These are phyloP conservation scores for Erysimum cheiri DNA, from an alignment of 441 rosid genomes.

Conservation along the genomic window DNA sequence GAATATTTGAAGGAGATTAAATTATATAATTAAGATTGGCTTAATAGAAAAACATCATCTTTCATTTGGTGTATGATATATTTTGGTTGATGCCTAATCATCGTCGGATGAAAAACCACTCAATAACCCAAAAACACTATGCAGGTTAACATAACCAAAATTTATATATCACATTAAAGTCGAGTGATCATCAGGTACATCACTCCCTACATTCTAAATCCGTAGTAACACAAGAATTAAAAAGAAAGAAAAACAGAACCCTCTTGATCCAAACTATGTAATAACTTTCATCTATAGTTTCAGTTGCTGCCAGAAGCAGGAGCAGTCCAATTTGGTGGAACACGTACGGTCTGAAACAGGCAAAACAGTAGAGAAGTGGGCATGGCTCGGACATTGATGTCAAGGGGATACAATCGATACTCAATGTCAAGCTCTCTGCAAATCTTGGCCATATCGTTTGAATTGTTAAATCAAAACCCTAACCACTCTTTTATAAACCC, in stretches of 20 bases:
- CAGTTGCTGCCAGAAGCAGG: slow-evolving; percentile 39
- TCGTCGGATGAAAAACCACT: neutral
- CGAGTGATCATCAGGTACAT: slow-evolving; percentile 18
- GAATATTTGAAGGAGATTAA: neutral
- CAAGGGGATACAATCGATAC: slow-evolving; percentile 57
- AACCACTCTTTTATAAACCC: too few relatives aligned
- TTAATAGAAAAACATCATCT: neutral
- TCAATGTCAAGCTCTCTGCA: slow-evolving; percentile 65
- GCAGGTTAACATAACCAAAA: slow-evolving; percentile 13
- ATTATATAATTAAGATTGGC: slow-evolving; percentile 6
- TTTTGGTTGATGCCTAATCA: neutral
- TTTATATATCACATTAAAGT: slow-evolving; percentile 17
- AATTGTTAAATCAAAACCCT: too few relatives aligned
- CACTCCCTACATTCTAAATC: slow-evolving; percentile 27
- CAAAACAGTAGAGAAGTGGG: slow-evolving; percentile 44
- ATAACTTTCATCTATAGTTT: slow-evolving; percentile 19
- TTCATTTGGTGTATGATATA: neutral
- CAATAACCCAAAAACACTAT: neutral
- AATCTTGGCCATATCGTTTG: slow-evolving; percentile 54
- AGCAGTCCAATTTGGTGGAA: slow-evolving; percentile 56
- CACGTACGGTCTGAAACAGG: slow-evolving; percentile 54
- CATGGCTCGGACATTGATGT: slow-evolving; percentile 54
- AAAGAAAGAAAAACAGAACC: neutral
- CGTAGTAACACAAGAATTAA: neutral
- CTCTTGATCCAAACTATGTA: slow-evolving; percentile 8